These are phyloP conservation scores for Hypoxylon sp. DNA, from an alignment of 2,329 filamentous ascomycete genomes.

Conservation along the genomic window DNA sequence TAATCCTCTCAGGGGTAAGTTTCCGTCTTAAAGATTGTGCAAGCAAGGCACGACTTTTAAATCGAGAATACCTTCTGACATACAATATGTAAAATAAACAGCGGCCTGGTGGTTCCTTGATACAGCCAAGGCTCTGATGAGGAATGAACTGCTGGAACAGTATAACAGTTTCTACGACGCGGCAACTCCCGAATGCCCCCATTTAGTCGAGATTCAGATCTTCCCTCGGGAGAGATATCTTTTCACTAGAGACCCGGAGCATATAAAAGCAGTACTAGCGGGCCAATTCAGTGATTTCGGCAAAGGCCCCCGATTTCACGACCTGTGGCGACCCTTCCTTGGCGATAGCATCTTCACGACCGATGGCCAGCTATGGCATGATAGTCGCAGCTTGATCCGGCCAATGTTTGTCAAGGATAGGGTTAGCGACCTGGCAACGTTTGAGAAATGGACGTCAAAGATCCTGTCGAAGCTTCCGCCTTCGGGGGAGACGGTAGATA, in stretches of 20 bases:
- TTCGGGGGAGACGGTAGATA: conserved; percentile 69
- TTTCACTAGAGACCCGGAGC: conserved; percentile 68
- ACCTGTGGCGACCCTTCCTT: conserved; percentile 63
- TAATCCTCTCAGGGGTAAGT: conserved; percentile 56
- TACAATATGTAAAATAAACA: conserved; percentile 20
- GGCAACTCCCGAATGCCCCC: conserved; percentile 54
- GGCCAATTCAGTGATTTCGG: conserved; percentile 70
- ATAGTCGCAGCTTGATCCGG: conserved; percentile 67
- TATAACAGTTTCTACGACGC: conserved; percentile 52
- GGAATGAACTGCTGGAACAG: conserved; percentile 55
- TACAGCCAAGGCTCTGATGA: conserved; percentile 52
- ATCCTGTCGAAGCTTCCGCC: conserved; percentile 72
- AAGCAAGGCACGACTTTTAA: background rate
- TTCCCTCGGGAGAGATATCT: conserved; percentile 57
- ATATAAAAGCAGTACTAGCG: conserved; percentile 70
- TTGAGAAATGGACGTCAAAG: conserved; percentile 71
- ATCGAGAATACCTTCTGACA: conserved; percentile 14
- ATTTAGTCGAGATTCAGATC: conserved; percentile 58
- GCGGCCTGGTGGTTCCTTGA: conserved; percentile 49
- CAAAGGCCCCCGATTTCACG: conserved; percentile 62
- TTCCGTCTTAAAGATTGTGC: background rate
- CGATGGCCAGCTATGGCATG: conserved; percentile 68
- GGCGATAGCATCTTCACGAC: conserved; percentile 71
- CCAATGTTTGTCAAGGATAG: conserved; percentile 67
- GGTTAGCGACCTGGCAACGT: conserved; percentile 66